Conservation (phyloP, 2,329 filamentous ascomycete species). For the Aspergillus pseudoglaucus region DNA sequence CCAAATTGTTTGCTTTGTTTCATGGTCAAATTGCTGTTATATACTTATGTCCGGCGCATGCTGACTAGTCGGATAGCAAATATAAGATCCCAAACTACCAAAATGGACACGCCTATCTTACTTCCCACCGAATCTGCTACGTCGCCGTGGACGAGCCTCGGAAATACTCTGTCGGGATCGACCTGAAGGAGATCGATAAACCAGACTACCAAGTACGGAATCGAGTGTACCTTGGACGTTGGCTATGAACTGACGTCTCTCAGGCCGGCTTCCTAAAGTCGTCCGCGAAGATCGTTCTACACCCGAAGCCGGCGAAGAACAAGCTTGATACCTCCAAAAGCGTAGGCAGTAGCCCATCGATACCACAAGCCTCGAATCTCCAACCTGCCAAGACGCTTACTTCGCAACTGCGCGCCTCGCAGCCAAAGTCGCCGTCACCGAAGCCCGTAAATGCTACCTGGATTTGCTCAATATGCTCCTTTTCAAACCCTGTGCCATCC, state of each 20-base stretch:
- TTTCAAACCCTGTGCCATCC: constrained; percentile 84
- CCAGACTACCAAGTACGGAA: constrained; percentile 74
- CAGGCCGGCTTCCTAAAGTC: constrained; percentile 90
- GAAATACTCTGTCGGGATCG: constrained; percentile 74
- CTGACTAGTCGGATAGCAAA: constrained; percentile 54
- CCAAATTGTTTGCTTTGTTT: background rate
- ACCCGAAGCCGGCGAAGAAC: constrained; percentile 71
- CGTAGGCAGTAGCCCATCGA: constrained; percentile 39
- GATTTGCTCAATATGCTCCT: constrained; percentile 94
- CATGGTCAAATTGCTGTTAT: background rate
- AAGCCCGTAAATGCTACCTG: constrained; percentile 62
- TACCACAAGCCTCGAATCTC: constrained; percentile 22
- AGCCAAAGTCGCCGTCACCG: constrained; percentile 29
- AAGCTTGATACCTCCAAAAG: constrained; percentile 48
- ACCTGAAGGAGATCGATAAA: constrained; percentile 84
- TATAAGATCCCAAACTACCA: constrained; percentile 92
- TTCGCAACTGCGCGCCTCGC: constrained; percentile 24
- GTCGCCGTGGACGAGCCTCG: constrained; percentile 83
- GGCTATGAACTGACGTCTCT: constrained; percentile 11
- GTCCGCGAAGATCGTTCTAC: constrained; percentile 83
- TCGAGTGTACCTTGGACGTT: constrained; percentile 1
- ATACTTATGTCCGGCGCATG: constrained; percentile 3
- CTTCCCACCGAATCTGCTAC: constrained; percentile 91
- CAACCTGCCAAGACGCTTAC: constrained; percentile 26
- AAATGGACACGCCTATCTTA: constrained; percentile 93